These are phyloP conservation scores for Pleurotus tuoliensis DNA, from an alignment of 768 basidiomycete genomes.

Conservation along the genomic window DNA sequence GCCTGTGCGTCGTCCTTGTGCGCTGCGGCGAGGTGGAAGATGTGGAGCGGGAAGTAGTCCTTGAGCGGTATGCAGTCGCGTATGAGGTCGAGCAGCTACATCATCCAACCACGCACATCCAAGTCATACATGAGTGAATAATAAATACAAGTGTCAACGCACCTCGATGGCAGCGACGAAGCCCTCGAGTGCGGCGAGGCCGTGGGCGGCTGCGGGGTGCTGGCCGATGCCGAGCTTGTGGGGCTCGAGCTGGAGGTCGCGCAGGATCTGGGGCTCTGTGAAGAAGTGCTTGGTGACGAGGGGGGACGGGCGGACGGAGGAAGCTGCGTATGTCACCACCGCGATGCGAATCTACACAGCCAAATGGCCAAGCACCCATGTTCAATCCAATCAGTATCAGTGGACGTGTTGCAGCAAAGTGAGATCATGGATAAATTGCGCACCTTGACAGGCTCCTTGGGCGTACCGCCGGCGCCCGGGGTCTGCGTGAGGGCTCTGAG, in stretches of 20 bases:
- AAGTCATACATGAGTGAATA: too few species aligned
- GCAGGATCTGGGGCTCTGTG: conserved; percentile 35
- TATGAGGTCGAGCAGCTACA: conserved; percentile 41
- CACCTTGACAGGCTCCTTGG: conserved; percentile 28
- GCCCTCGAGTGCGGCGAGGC: conserved; percentile 70
- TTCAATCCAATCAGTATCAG: conserved; percentile 3
- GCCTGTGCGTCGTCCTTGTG: conserved; percentile 50
- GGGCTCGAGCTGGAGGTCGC: conserved; percentile 42
- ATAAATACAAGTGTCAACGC: conserved; percentile 6
- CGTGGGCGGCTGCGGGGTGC: conserved; percentile 43
- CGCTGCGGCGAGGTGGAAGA: conserved; percentile 60
- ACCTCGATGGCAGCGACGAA: conserved; percentile 71
- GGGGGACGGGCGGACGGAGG: conserved; percentile 52
- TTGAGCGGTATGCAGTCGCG: conserved; percentile 17
- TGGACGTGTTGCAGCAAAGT: neutral
- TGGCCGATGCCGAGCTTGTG: conserved; percentile 53
- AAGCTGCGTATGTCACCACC: conserved; percentile 59
- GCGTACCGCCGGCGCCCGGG: conserved; percentile 21
- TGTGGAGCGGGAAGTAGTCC: conserved; percentile 31
- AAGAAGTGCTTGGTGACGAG: conserved; percentile 60
- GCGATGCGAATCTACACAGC: conserved; percentile 43
- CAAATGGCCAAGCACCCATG: too few species aligned
- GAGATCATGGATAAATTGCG: neutral
- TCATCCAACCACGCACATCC: too few species aligned
- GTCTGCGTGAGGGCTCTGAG: conserved; percentile 48